These are phyloP conservation scores for Leccinum pellstonianum DNA, from an alignment of 768 basidiomycete species.

Conservation along the genomic window DNA sequence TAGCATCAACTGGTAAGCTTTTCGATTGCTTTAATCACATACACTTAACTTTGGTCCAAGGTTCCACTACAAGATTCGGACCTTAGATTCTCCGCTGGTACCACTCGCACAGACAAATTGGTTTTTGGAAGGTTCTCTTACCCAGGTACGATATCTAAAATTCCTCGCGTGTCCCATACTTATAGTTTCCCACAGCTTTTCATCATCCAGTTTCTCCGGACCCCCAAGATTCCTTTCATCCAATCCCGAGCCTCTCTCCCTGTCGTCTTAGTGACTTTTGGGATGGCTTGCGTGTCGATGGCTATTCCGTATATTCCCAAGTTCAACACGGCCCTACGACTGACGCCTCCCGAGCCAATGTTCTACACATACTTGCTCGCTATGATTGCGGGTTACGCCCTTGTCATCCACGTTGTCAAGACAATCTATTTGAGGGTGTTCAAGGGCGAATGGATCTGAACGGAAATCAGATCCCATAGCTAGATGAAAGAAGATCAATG, in stretches of 20 bases:
- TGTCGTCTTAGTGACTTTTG: slow-evolving; percentile 31
- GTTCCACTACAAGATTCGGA: slow-evolving; percentile 34
- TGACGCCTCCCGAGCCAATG: slow-evolving; percentile 30
- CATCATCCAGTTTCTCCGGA: slow-evolving; percentile 34
- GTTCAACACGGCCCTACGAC: slow-evolving; percentile 26
- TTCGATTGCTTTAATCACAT: background rate
- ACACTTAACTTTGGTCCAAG: slow-evolving; percentile 10
- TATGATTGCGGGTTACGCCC: slow-evolving; percentile 24
- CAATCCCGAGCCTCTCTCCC: slow-evolving; percentile 31
- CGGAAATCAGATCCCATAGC: background rate
- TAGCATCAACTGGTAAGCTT: slow-evolving; percentile 32
- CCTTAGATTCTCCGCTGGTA: slow-evolving; percentile 27
- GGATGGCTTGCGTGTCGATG: slow-evolving; percentile 33
- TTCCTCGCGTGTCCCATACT: background rate
- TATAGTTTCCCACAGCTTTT: slow-evolving; percentile 23
- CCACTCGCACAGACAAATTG: slow-evolving; percentile 36
- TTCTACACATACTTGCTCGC: slow-evolving; percentile 29
- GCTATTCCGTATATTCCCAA: slow-evolving; percentile 35
- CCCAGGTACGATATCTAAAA: slow-evolving; percentile 28
- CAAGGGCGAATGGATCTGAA: slow-evolving; percentile 32
- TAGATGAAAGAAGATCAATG: background rate
- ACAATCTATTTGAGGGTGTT: slow-evolving; percentile 26
- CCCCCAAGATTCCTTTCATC: slow-evolving; percentile 31
- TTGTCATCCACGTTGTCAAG: slow-evolving; percentile 29
- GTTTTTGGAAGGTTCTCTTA: slow-evolving; percentile 37